Conservation (phyloP, 2,329 filamentous ascomycete genomes). For the Sclerotinia sclerotiorum region DNA sequence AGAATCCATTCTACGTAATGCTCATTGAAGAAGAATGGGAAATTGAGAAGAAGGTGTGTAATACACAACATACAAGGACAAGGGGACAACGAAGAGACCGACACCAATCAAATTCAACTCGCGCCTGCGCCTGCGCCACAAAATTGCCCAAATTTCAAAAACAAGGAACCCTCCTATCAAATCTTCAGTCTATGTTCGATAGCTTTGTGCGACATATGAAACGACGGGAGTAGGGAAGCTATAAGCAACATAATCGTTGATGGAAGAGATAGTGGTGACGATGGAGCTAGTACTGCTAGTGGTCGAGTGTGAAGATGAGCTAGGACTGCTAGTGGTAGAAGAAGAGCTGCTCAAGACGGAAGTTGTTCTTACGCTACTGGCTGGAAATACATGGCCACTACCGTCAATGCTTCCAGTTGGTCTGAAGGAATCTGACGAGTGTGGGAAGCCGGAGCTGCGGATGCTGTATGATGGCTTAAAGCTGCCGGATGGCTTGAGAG, state of each 20-base stretch:
- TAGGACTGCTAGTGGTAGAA: background rate
- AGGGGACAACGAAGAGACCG: background rate
- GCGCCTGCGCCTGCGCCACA: background rate
- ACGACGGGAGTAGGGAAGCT: conserved; percentile 14
- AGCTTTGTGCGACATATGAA: conserved; percentile 13
- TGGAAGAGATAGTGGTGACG: conserved; percentile 6
- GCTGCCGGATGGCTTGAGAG: background rate
- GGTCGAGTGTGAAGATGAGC: conserved; percentile 1
- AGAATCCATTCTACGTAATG: conserved; percentile 1
- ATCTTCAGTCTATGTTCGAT: background rate
- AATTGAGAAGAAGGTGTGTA: background rate
- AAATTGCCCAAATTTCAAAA: background rate
- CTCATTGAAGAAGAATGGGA: background rate
- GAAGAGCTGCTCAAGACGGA: background rate
- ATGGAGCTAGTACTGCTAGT: background rate
- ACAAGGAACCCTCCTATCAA: background rate
- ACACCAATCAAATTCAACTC: conserved; percentile 3
- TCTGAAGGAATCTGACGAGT: conserved; percentile 6
- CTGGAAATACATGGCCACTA: background rate
- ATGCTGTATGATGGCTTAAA: background rate
- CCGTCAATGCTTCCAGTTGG: background rate
- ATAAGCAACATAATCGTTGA: conserved; percentile 15
- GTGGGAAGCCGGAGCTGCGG: background rate
- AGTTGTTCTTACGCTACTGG: background rate
- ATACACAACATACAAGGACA: conserved; percentile 11